phyloP scores from a whole-genome alignment of 2,329 filamentous ascomycete species.

The Sporothrix luriei region DNA sequence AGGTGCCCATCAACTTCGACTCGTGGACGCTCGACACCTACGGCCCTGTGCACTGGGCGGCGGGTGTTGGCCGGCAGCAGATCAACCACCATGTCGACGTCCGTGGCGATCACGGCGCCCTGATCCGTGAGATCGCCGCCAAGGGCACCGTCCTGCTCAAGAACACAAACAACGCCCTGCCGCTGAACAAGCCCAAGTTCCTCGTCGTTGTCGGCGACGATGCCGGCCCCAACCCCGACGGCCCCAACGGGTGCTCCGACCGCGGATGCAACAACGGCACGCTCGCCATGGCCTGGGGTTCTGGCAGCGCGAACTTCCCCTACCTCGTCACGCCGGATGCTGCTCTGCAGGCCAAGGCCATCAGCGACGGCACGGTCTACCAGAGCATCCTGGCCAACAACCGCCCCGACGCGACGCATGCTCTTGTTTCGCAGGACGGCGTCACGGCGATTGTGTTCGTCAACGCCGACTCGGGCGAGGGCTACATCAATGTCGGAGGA shows the following conservation, averaged over 20 bases:
- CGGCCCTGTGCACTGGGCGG: slow-evolving; percentile 67
- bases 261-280: slow-evolving; percentile 63
- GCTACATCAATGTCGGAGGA: slow-evolving; percentile 78
- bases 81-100: slow-evolving; percentile 85
- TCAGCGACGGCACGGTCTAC: slow-evolving; percentile 60
- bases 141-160: slow-evolving; percentile 88
- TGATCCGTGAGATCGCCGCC: slow-evolving; percentile 76
- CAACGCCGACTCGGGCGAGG: slow-evolving; percentile 84
- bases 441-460: slow-evolving; percentile 83
- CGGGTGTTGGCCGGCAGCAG: slow-evolving; percentile 57
- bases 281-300: slow-evolving; percentile 78
- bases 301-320: slow-evolving; percentile 71
- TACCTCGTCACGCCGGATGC: slow-evolving; percentile 75
- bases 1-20: slow-evolving; percentile 73
- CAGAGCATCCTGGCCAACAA: slow-evolving; percentile 71
- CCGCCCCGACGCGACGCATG: slow-evolving; percentile 62
- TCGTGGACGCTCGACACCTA: slow-evolving; percentile 82
- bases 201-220: slow-evolving; percentile 81
- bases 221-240: slow-evolving; percentile 71
- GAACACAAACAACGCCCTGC: slow-evolving; percentile 73
- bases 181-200: slow-evolving; percentile 76
- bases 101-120: slow-evolving; percentile 68
- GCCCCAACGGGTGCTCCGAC: slow-evolving; percentile 78
- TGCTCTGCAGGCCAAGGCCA: slow-evolving; percentile 65
- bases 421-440: slow-evolving; percentile 62